Evolutionary conservation across 768 basidiomycete species (phyloP).

Genomic region (Psilocybe cyanescens): DNA sequence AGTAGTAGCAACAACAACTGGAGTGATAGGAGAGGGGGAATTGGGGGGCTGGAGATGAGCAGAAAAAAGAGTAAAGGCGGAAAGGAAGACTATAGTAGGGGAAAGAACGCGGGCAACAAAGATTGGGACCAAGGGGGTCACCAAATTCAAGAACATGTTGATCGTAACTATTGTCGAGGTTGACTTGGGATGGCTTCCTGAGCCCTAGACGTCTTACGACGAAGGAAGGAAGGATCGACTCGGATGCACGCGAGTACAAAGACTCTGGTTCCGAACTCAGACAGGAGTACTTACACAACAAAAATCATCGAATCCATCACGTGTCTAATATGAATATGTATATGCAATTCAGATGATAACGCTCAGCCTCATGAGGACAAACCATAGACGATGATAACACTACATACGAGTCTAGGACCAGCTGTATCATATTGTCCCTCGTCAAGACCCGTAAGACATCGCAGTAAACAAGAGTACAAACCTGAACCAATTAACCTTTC

Average conservation of each 20-base stretch:
- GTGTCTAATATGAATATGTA: neutral
- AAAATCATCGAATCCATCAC: neutral
- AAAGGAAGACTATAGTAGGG: slow-evolving; percentile 65
- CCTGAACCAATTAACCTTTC: slow-evolving; percentile 1
- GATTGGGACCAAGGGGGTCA: slow-evolving; percentile 36
- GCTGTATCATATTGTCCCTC: neutral
- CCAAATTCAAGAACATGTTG: slow-evolving; percentile 14
- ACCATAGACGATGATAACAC: neutral
- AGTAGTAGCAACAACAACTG: slow-evolving; percentile 74
- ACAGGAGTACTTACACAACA: slow-evolving; percentile 1
- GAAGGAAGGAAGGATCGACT: slow-evolving; percentile 16
- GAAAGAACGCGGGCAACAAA: slow-evolving; percentile 67
- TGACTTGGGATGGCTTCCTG: slow-evolving; percentile 20
- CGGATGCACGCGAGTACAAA: slow-evolving; percentile 8
- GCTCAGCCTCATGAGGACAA: neutral
- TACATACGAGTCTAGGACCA: neutral
- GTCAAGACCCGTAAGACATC: neutral
- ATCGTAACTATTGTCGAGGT: slow-evolving; percentile 17
- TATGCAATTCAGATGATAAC: neutral
- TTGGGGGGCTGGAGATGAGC: slow-evolving; percentile 48
- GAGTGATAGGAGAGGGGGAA: slow-evolving; percentile 69
- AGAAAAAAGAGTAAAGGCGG: slow-evolving; percentile 62
- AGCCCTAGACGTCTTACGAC: slow-evolving; percentile 17
- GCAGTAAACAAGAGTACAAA: neutral
- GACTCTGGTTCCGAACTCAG: slow-evolving; percentile 2